A percentile compares a stretch with the other conserved stretches of the same genome.
These are phyloP conservation scores for Pyracantha coccinea DNA, from an alignment of 331 rosid genomes.

Conservation along the genomic window DNA sequence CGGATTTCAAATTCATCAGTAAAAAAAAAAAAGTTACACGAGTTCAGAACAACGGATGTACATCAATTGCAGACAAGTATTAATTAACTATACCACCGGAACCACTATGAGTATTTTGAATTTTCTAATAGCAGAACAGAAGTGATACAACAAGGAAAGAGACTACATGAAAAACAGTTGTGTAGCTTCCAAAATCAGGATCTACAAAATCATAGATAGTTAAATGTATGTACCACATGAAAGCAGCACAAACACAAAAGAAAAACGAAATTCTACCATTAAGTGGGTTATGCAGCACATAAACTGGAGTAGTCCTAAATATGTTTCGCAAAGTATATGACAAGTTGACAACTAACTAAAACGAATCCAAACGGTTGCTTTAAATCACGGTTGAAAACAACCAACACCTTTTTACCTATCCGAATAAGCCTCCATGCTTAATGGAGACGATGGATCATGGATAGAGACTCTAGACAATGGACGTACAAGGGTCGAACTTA, in stretches of 20 bases:
- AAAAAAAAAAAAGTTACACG: neutral
- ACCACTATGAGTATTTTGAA: neutral
- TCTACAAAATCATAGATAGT: neutral
- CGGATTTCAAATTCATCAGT: constrained; percentile 5
- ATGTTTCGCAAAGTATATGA: neutral
- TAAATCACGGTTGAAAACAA: neutral
- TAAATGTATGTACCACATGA: neutral
- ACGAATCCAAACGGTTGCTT: neutral
- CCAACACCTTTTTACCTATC: neutral
- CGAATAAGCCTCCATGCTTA: neutral
- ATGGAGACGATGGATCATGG: neutral
- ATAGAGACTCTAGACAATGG: neutral
- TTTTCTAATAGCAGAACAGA: neutral
- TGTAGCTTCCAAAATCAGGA: neutral
- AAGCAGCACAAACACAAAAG: neutral
- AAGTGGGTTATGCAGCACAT: neutral
- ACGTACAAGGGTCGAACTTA: neutral
- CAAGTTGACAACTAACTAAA: neutral
- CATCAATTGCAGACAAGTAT: neutral
- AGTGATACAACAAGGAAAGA: neutral
- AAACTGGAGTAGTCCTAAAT: neutral
- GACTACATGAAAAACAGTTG: neutral
- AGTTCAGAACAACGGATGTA: neutral
- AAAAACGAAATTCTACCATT: neutral
- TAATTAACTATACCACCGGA: neutral